Base-by-base conservation (phyloP, 371 early-diverging fungal genomes). In the Rhizomucor miehei region DNA sequence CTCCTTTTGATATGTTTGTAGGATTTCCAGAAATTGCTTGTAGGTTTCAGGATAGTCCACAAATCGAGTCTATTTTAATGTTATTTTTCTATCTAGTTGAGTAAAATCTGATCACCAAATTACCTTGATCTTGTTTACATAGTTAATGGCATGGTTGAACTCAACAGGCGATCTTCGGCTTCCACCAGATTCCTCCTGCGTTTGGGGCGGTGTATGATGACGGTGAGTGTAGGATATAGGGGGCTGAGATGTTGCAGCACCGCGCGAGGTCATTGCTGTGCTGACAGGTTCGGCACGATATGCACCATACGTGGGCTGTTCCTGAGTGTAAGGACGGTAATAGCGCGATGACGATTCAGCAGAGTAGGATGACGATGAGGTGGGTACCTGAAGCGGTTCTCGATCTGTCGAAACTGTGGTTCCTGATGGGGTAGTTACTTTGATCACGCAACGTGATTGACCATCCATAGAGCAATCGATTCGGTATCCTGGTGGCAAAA, bases 61-160 rank as follows among this genome's bases (percentile, higher is more conserved):
- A 62, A 92, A 97, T 3, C 93, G 89, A 57, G 88, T 92, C 87
- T 90, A 68, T 8, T 2, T 19, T 8, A 21, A 19, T 1, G 21
- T 20, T 48, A 4, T 14, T 5, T 14, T 13, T 19, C 12, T 17
- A 1, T 14, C n/a, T 44, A 1, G 2, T 17, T 24, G 19, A 6
- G 16, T 0, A 48, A 17, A 9, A 10, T 38, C 21, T 43, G 5
- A 3, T 1, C 2, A 5, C 1, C 29, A 3, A n/a, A 17, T 53
- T 54, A 58, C 63, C 87, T 92, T 97, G 64, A 98, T 95, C 71
- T 97, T 97, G 76, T 96, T 95, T 13, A 99, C 97, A 71, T 94
- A 99, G 67, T 89, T 94, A 37, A 97, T 97, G 13, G 98, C 99
- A 62, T 95, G 94, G 57, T 93, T 89, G 64, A 98, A 97, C 63